Percentiles rank a stretch among this genome's conserved stretches.
Conservation (phyloP, 2,329 filamentous ascomycete genomes). For the Stachybotrys elegans region DNA sequence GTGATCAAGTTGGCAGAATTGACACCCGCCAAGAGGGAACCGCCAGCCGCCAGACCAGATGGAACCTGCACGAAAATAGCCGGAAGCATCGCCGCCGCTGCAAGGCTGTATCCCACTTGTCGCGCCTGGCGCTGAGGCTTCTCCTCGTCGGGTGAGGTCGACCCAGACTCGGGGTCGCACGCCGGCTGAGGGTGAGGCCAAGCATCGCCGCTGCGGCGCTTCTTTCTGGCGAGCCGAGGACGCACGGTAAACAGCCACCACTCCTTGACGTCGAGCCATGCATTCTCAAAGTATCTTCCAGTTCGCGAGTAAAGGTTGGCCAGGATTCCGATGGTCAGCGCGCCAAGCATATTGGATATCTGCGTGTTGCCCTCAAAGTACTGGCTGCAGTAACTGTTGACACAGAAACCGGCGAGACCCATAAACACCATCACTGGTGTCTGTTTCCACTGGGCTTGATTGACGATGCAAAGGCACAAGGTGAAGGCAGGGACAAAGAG, state of each 20-base stretch:
- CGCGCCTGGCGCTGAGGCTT: conserved; percentile 26
- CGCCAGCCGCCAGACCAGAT: conserved; percentile 55
- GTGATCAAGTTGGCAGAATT: conserved; percentile 51
- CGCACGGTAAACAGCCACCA: conserved; percentile 45
- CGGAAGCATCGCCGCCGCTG: conserved; percentile 78
- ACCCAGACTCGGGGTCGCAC: conserved; percentile 28
- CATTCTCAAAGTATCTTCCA: conserved; percentile 54
- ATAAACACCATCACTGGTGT: conserved; percentile 72
- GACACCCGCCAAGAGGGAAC: conserved; percentile 54
- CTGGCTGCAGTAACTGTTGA: conserved; percentile 67
- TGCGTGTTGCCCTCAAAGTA: conserved; percentile 67
- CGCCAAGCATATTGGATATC: conserved; percentile 72
- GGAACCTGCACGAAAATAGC: conserved; percentile 75
- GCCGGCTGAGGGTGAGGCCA: conserved; percentile 25
- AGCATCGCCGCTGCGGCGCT: conserved; percentile 14
- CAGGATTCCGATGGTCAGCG: conserved; percentile 69
- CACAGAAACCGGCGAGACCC: conserved; percentile 66
- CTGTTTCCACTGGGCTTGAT: conserved; percentile 77
- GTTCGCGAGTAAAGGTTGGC: conserved; percentile 74
- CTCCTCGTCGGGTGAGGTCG: conserved; percentile 14
- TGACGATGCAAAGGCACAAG: conserved; percentile 70
- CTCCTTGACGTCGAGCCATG: conserved; percentile 39
- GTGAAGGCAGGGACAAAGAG: conserved; percentile 72
- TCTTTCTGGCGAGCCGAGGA: conserved; percentile 24
- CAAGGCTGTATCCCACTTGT: conserved; percentile 66